These are phyloP conservation scores for Microbotryomycetes sp. DNA, from an alignment of 1,284 basidiomycete species.

Conservation along the genomic window DNA sequence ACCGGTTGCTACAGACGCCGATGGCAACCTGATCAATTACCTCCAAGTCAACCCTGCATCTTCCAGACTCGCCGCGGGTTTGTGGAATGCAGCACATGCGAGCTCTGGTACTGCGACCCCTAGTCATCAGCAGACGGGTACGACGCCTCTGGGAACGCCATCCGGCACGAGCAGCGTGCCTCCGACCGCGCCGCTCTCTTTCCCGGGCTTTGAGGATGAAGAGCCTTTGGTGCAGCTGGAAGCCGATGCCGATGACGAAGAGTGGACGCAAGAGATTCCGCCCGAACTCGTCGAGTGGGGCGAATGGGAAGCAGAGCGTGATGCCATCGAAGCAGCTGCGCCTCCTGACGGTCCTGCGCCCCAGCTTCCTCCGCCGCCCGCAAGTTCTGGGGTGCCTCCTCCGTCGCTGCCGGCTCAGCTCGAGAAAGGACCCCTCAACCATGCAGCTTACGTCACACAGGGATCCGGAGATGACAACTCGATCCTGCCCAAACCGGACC, in stretches of 20 bases:
- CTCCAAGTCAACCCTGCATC: conserved; percentile 51
- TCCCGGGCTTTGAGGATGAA: conserved; percentile 4
- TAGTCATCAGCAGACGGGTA: neutral
- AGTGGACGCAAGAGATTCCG: conserved; percentile 43
- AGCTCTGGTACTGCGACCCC: neutral
- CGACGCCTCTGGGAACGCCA: neutral
- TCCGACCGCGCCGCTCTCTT: neutral
- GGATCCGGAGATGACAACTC: conserved; percentile 73
- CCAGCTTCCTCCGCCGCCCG: conserved; percentile 20
- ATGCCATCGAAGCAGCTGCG: conserved; percentile 29
- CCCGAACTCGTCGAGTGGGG: conserved; percentile 36
- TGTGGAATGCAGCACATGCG: neutral
- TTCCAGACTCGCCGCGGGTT: conserved; percentile 5
- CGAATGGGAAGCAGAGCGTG: conserved; percentile 31
- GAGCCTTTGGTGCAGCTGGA: conserved; percentile 1
- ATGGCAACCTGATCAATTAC: conserved; percentile 93
- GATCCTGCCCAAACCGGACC: conserved; percentile 86
- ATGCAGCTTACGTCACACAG: conserved; percentile 34
- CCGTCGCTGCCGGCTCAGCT: conserved; percentile 82
- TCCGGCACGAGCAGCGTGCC: neutral
- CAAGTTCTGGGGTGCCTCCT: conserved; percentile 50
- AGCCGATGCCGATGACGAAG: conserved; percentile 10
- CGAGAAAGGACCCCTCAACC: conserved; percentile 87
- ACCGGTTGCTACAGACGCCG: conserved; percentile 86
- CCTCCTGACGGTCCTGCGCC: neutral